Conservation (phyloP, 805 yeast species). For the Yarrowia divulgata region DNA sequence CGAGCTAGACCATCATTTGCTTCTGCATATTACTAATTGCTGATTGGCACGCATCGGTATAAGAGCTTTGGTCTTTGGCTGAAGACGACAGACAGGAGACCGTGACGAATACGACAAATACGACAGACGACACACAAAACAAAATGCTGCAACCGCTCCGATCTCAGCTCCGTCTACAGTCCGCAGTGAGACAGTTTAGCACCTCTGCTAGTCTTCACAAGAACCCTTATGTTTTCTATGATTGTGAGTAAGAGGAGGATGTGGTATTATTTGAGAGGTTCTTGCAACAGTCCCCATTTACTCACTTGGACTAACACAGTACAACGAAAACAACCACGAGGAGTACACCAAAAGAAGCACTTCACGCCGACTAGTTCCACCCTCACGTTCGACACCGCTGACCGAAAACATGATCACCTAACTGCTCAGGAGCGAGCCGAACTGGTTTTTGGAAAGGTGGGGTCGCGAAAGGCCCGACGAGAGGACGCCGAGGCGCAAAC, state of each 20-base stretch:
- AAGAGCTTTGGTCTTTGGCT: neutral
- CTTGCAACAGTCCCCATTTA: neutral
- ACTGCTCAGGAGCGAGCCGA: conserved; percentile 42
- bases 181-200: neutral
- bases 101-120: neutral
- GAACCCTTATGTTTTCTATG: conserved; percentile 46
- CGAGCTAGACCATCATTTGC: conserved; percentile 10
- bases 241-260: conserved; percentile 41
- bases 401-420: conserved; percentile 22
- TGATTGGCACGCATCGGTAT: neutral
- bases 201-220: conserved; percentile 26
- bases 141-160: too few species aligned
- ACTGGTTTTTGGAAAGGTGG: conserved; percentile 50
- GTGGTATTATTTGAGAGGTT: too few species aligned
- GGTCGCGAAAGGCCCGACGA: conserved; percentile 48
- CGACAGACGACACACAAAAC: too few species aligned
- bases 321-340: conserved; percentile 43
- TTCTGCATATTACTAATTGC: conserved; percentile 24
- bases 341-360: neutral
- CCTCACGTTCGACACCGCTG: conserved; percentile 43
- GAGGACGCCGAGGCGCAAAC: conserved; percentile 49
- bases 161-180: neutral
- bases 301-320: conserved; percentile 39
- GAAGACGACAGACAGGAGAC: neutral
- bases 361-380: neutral